Evolutionary conservation across 495 filamentous ascomycete species (phyloP).

Genomic region (Aspergillus wentii): DNA sequence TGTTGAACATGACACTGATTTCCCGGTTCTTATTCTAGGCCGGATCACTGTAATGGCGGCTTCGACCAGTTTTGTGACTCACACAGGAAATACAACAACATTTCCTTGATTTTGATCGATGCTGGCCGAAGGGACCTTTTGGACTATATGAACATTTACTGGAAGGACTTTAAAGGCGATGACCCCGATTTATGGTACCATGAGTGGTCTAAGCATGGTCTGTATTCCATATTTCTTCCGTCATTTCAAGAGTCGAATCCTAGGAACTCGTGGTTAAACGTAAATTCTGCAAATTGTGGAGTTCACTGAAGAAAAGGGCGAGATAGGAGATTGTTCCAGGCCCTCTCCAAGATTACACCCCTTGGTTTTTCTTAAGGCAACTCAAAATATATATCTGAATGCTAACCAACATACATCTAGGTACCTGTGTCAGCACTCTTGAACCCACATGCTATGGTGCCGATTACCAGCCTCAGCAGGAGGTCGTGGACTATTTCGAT

Average conservation of each 20-base stretch:
- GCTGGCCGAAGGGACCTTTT: conserved; percentile 59
- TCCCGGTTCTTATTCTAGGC: conserved; percentile 35
- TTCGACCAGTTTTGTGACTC: conserved; percentile 71
- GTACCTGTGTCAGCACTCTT: conserved; percentile 56
- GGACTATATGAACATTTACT: conserved; percentile 71
- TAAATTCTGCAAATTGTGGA: too few relatives aligned
- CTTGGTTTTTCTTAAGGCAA: neutral
- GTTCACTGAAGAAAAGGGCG: too few relatives aligned
- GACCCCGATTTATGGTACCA: conserved; percentile 75
- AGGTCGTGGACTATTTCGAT: conserved; percentile 57
- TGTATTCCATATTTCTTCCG: neutral
- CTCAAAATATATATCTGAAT: neutral
- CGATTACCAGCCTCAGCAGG: conserved; percentile 57
- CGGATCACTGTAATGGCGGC: conserved; percentile 81
- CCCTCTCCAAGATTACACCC: too few relatives aligned
- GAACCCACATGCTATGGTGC: conserved; percentile 68
- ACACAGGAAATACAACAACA: conserved; percentile 63
- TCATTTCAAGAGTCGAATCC: conserved; percentile 58
- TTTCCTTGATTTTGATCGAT: conserved; percentile 59
- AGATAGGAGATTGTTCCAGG: too few relatives aligned
- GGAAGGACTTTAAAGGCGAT: conserved; percentile 63
- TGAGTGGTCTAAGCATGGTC: conserved; percentile 80
- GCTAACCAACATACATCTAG: conserved; percentile 1
- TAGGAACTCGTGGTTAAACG: too few relatives aligned
- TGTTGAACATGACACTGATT: conserved; percentile 4